These are phyloP conservation scores for Sporisorium iseilematis-ciliati DNA, from an alignment of 1,284 basidiomycete genomes.

Conservation along the genomic window DNA sequence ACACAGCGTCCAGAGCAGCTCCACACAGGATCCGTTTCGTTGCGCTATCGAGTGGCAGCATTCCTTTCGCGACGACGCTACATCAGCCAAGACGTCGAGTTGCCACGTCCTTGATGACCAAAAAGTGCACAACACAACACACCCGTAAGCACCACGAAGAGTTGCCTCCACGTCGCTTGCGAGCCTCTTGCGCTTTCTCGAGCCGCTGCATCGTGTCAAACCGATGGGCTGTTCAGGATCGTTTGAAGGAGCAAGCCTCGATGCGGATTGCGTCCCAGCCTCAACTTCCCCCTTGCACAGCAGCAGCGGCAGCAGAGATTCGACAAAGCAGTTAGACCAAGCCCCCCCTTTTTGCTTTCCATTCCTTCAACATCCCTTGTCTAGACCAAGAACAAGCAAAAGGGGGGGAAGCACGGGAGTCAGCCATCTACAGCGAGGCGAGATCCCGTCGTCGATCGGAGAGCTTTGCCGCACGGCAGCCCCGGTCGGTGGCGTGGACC, in stretches of 20 bases:
- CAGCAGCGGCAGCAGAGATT: conserved; percentile 35
- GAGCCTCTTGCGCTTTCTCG: conserved; percentile 5
- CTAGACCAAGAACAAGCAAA: conserved; percentile 28
- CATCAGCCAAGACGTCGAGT: conserved; percentile 11
- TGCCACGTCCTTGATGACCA: conserved; percentile 42
- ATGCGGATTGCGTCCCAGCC: conserved; percentile 28
- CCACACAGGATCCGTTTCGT: background rate
- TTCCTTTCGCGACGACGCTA: conserved; percentile 33
- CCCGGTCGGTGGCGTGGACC: conserved; percentile 48
- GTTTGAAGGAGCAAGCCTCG: conserved; percentile 12
- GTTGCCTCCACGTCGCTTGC: conserved; percentile 32
- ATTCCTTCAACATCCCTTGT: conserved; percentile 16
- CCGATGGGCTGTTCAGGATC: conserved; percentile 33
- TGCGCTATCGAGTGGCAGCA: background rate
- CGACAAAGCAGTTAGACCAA: conserved; percentile 31
- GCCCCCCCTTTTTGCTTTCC: conserved; percentile 22
- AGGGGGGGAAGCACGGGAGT: conserved; percentile 43
- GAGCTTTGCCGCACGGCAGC: conserved; percentile 40
- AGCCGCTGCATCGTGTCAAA: conserved; percentile 22
- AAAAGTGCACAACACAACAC: conserved; percentile 21
- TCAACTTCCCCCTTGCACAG: conserved; percentile 2
- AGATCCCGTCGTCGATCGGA: conserved; percentile 51
- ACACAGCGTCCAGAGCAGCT: conserved; percentile 15
- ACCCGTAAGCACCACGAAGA: conserved; percentile 33
- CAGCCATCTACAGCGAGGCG: conserved; percentile 50